These are phyloP conservation scores for Smittium mucronatum DNA, from an alignment of 371 early-diverging fungal genomes.

Conservation along the genomic window DNA sequence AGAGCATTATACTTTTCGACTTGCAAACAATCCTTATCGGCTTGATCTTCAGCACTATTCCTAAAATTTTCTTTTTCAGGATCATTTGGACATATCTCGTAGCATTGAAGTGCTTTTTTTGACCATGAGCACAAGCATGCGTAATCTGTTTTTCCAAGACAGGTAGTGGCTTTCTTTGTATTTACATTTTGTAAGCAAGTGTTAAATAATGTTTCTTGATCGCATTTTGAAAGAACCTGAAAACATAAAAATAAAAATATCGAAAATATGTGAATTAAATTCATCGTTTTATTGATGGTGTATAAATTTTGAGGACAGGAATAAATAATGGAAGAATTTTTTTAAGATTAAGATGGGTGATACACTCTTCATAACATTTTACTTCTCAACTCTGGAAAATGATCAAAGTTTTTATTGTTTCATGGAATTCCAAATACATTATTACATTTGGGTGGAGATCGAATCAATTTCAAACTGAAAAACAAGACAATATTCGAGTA, in stretches of 20 bases:
- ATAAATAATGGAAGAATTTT: too few species aligned
- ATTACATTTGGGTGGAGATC: too few species aligned
- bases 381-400: too few species aligned
- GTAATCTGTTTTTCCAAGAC: not conserved
- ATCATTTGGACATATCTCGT: conserved; percentile 3
- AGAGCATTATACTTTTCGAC: not conserved
- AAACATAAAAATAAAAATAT: not conserved
- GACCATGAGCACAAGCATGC: conserved; percentile 7
- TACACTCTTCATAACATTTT: too few species aligned
- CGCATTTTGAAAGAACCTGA: not conserved
- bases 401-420: too few species aligned
- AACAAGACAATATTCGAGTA: too few species aligned
- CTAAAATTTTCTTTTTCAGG: conserved; percentile 20
- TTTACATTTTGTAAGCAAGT: conserved; percentile 4
- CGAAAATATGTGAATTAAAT: not conserved
- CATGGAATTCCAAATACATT: too few species aligned
- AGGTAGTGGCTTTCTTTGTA: conserved; percentile 7
- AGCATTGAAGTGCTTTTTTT: not conserved
- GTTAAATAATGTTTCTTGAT: not conserved
- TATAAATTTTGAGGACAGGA: too few species aligned
- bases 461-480: too few species aligned
- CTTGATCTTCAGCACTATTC: not conserved
- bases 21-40: not conserved
- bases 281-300: too few species aligned
- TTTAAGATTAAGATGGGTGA: too few species aligned